A percentile compares a stretch with the other conserved stretches of the same genome.
These are phyloP conservation scores for Mycena pura DNA, from an alignment of 768 basidiomycete species.

Conservation along the genomic window DNA sequence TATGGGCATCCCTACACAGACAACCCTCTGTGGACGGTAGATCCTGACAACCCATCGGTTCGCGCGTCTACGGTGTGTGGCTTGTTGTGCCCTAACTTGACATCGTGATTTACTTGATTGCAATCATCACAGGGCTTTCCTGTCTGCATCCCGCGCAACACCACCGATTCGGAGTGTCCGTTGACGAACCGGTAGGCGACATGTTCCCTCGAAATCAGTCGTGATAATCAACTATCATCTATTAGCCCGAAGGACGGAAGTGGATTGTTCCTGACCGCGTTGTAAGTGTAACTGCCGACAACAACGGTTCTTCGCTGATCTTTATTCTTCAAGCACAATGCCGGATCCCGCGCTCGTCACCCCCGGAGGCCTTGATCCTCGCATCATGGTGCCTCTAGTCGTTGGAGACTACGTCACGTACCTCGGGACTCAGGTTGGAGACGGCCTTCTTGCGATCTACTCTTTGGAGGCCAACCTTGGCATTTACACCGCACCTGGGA, in stretches of 20 bases:
- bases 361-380: neutral
- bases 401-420: constrained; percentile 28
- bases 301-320: too few relatives aligned
- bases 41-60: constrained; percentile 12
- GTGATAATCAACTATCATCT: neutral
- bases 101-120: constrained; percentile 17
- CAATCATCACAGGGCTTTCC: constrained; percentile 15
- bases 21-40: constrained; percentile 17
- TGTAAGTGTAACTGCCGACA: too few relatives aligned
- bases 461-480: constrained; percentile 28
- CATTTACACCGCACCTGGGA: constrained; percentile 26
- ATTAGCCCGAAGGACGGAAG: neutral
- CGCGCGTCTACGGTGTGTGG: neutral
- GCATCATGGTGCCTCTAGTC: neutral
- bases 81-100: neutral
- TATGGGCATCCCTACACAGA: neutral
- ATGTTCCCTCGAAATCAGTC: neutral
- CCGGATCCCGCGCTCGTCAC: constrained; percentile 17
- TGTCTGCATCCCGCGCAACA: constrained; percentile 17
- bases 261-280: too few relatives aligned
- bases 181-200: neutral
- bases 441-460: constrained; percentile 23
- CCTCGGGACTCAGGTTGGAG: constrained; percentile 24
- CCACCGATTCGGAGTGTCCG: constrained; percentile 7
- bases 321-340: neutral